phyloP scores from a whole-genome alignment of 345 rosid species.

The Euphorbia lathyris region DNA sequence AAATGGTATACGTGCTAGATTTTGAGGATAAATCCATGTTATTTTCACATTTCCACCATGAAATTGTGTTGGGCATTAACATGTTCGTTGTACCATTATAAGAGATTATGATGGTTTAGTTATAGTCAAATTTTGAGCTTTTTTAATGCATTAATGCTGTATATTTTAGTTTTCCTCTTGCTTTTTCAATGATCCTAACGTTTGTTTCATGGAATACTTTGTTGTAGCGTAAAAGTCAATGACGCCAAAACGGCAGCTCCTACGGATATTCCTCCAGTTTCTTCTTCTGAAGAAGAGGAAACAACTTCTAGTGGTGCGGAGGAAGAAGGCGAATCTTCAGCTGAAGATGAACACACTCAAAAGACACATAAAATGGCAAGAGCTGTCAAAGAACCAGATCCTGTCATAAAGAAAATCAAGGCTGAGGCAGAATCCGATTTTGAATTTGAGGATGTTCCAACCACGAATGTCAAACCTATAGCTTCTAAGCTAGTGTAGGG shows the following conservation, averaged over 20 bases:
- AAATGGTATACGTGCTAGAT: too few species aligned
- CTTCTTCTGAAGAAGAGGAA: conserved; percentile 35
- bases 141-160: too few species aligned
- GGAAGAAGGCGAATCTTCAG: conserved; percentile 20
- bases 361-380: background rate
- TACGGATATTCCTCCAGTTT: conserved; percentile 29
- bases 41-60: too few species aligned
- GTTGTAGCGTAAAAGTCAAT: background rate
- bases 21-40: too few species aligned
- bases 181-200: too few species aligned
- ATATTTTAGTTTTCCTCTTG: too few species aligned
- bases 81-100: too few species aligned
- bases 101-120: too few species aligned
- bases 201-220: too few species aligned
- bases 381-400: background rate
- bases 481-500: conserved; percentile 15
- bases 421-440: background rate
- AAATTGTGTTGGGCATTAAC: too few species aligned
- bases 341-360: conserved; percentile 1
- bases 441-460: background rate
- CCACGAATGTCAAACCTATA: conserved; percentile 3
- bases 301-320: conserved; percentile 20
- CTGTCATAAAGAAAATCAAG: background rate
- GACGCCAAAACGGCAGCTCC: conserved; percentile 36
- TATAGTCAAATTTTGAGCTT: too few species aligned